Evolutionary conservation across 2,329 filamentous ascomycete genomes (phyloP).

Genomic region (Xylaria digitata): DNA sequence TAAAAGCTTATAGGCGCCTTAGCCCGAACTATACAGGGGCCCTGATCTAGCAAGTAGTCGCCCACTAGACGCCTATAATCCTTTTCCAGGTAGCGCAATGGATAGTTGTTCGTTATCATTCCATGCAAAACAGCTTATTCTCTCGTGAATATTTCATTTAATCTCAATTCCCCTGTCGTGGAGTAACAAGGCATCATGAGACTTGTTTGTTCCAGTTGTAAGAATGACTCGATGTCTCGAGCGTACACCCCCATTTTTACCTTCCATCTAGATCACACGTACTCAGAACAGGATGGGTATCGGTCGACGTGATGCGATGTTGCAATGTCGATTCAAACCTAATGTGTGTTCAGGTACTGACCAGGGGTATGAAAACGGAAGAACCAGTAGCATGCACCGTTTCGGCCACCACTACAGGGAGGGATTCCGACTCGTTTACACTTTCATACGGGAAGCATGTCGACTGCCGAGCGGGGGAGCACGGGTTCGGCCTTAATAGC

Average conservation of each 20-base stretch:
- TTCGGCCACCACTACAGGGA: slow-evolving; percentile 25
- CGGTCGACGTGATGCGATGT: slow-evolving; percentile 23
- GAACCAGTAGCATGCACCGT: slow-evolving; percentile 27
- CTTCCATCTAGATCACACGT: slow-evolving; percentile 6
- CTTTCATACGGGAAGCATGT: slow-evolving; percentile 11
- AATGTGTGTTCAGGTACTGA: background rate
- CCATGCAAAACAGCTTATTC: background rate
- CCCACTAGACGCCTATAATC: no score
- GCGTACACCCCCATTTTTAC: background rate
- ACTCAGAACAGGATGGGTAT: slow-evolving; percentile 1
- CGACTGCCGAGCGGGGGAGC: slow-evolving; percentile 24
- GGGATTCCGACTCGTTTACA: slow-evolving; percentile 22
- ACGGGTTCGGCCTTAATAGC: slow-evolving; percentile 5
- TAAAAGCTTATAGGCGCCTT: background rate
- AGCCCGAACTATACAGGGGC: background rate
- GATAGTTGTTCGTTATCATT: no score
- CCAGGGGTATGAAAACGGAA: slow-evolving; percentile 28
- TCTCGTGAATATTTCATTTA: no score
- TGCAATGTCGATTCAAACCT: slow-evolving; percentile 22
- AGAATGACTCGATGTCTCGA: slow-evolving; percentile 29
- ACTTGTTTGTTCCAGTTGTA: background rate
- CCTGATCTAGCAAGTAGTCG: no score
- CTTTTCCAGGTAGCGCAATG: no score
- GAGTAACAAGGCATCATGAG: slow-evolving; percentile 7
- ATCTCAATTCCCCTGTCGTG: no score